Base-by-base conservation (phyloP, 768 basidiomycete species). In the Suillus occidentalis region DNA sequence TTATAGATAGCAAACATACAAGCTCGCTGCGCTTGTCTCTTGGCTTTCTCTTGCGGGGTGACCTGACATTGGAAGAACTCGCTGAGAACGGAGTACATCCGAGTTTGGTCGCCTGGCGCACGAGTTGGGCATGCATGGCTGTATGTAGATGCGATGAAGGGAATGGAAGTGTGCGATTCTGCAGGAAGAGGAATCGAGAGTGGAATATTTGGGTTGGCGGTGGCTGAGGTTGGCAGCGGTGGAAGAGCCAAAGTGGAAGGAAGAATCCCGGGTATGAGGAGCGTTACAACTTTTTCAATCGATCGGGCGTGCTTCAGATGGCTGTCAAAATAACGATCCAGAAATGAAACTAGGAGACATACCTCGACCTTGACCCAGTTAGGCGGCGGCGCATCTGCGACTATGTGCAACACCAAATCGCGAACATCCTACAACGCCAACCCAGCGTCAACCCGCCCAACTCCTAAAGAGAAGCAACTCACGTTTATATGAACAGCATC, bases 81-180 rank as follows among this genome's bases (percentile, higher is more conserved):
- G 69, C 89, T 88, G 28, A 97, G 82, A 47, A 94, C 89, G 34
- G 91, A 92, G 71, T 95, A 91, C 88, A 99, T 90, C 50, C 88
- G 83, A 42, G 84, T 89, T 61, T 84, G 83, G 69, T 98, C 97
- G 1, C 97, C 97, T 0, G 95, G 96, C 1, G 96, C 95, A 22
- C 90, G 87, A 0, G 95, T 96, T 0, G 96, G 97, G 67, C 92
- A 94, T 16, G 94, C 95, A 78, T 97, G 94, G 64, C 91, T 92
- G 79, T 98, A 99, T 6, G 85, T 92, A 40, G 80, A 89, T 47
- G 85, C 85, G 65, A 88, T 89, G 78, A 85, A 98, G 3, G 87
- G 88, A 28, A 89, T 78, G 31, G 74, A 79, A 1, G 81, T 76
- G 22, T 68, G 69, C 53, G 77, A 75, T 25, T 69, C 70, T 31